phyloP scores from a whole-genome alignment of 257 asterid species.

The Paraleonurus japonicus region DNA sequence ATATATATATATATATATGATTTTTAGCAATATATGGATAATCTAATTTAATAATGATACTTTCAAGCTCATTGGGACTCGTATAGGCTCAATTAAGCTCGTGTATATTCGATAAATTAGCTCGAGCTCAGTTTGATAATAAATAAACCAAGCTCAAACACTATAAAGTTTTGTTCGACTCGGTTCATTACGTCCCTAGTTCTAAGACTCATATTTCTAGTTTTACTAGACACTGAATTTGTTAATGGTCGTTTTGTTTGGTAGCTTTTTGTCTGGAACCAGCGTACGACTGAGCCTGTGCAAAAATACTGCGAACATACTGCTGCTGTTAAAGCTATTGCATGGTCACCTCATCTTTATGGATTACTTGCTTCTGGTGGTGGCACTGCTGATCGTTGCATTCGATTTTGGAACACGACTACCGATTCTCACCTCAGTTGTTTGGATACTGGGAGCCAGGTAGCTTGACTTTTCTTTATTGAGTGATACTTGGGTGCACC shows the following conservation, averaged over 20 bases:
- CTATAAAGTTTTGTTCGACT: no score
- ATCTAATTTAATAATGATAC: no score
- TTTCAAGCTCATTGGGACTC: no score
- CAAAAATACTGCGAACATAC: slow-evolving; percentile 87
- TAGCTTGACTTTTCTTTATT: slow-evolving; percentile 19
- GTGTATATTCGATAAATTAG: no score
- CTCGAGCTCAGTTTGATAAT: no score
- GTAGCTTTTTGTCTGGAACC: slow-evolving; percentile 93
- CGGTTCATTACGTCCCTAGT: no score
- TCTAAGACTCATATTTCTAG: neutral
- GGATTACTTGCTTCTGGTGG: slow-evolving; percentile 98
- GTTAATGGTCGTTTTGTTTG: neutral
- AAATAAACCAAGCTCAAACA: no score
- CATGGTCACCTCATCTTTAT: slow-evolving; percentile 97
- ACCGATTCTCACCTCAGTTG: slow-evolving; percentile 72
- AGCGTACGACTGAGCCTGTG: slow-evolving; percentile 77
- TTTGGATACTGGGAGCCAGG: slow-evolving; percentile 98
- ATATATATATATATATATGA: no score
- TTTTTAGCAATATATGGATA: no score
- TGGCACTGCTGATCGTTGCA: slow-evolving; percentile 94
- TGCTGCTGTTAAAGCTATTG: slow-evolving; percentile 97
- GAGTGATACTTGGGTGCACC: neutral
- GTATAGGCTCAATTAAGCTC: no score
- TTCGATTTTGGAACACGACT: slow-evolving; percentile 95
- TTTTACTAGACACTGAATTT: neutral